Conservation (phyloP, 805 yeast genomes). For the Wickerhamiella azymoides region DNA sequence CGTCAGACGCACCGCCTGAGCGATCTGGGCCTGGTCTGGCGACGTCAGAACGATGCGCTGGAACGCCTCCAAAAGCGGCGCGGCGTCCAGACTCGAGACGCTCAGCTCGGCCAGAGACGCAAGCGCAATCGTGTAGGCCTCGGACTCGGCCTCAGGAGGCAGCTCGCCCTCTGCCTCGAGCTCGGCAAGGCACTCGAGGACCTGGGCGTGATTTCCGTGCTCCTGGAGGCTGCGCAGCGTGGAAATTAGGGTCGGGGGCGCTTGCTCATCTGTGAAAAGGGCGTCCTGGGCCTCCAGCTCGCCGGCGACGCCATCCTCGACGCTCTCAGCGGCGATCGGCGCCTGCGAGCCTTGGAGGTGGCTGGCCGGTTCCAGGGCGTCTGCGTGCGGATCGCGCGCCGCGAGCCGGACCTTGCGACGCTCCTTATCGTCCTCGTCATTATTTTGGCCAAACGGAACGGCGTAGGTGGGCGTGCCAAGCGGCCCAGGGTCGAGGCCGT, state of each 20-base stretch:
- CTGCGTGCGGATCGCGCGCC: neutral
- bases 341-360: too few species aligned
- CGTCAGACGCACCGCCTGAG: slow-evolving; percentile 20
- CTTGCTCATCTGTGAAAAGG: neutral
- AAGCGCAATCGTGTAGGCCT: slow-evolving; percentile 20
- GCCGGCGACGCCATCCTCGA: neutral
- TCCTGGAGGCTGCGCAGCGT: neutral
- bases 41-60: slow-evolving; percentile 17
- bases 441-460: neutral
- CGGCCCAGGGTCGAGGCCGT: slow-evolving; percentile 10
- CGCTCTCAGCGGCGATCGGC: too few species aligned
- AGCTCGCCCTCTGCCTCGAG: neutral
- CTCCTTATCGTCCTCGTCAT: slow-evolving; percentile 11
- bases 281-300: neutral
- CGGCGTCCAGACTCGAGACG: slow-evolving; percentile 13
- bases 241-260: too few species aligned
- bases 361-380: neutral
- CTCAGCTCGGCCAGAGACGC: slow-evolving; percentile 12
- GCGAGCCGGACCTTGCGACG: neutral
- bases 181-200: slow-evolving; percentile 4
- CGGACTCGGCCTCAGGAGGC: neutral
- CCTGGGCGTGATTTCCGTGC: neutral
- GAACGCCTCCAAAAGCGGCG: slow-evolving; percentile 21
- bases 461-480: neutral
- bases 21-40: slow-evolving; percentile 14